phyloP scores from a whole-genome alignment of 257 asterid species.

The Cynanchum wilfordii region DNA sequence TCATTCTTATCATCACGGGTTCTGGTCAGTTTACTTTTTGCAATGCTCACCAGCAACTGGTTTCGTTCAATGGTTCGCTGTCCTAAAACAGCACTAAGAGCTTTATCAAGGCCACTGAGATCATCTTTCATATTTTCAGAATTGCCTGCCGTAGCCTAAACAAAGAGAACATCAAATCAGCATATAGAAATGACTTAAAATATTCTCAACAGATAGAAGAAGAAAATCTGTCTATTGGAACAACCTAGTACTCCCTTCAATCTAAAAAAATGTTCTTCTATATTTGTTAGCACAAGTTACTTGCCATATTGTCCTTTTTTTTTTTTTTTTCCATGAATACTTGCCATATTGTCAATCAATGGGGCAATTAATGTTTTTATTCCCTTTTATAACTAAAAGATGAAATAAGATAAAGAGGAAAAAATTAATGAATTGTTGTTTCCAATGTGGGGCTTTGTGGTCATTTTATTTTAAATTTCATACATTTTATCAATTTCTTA shows the following conservation, averaged over 20 bases:
- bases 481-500: too few species aligned
- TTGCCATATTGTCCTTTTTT: too few species aligned
- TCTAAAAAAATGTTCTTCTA: too few species aligned
- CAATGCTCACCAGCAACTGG: slow-evolving; percentile 76
- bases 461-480: too few species aligned
- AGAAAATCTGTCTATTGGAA: background rate
- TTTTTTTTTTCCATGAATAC: too few species aligned
- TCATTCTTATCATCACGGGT: slow-evolving; percentile 81
- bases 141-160: slow-evolving; percentile 74
- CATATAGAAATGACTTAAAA: background rate
- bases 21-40: slow-evolving; percentile 73
- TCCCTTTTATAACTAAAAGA: too few species aligned
- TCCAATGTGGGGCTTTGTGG: too few species aligned
- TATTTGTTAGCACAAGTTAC: too few species aligned
- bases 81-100: slow-evolving; percentile 85
- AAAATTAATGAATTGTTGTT: too few species aligned
- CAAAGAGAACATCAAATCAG: slow-evolving; percentile 25
- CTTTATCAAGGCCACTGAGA: slow-evolving; percentile 93
- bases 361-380: too few species aligned
- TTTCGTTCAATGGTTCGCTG: slow-evolving; percentile 92
- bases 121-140: slow-evolving; percentile 89
- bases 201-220: background rate
- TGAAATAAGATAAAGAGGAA: too few species aligned
- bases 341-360: too few species aligned
- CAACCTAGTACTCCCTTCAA: background rate